phyloP scores from a whole-genome alignment of 75 land plant species.

The Selaginella tamariscina region DNA sequence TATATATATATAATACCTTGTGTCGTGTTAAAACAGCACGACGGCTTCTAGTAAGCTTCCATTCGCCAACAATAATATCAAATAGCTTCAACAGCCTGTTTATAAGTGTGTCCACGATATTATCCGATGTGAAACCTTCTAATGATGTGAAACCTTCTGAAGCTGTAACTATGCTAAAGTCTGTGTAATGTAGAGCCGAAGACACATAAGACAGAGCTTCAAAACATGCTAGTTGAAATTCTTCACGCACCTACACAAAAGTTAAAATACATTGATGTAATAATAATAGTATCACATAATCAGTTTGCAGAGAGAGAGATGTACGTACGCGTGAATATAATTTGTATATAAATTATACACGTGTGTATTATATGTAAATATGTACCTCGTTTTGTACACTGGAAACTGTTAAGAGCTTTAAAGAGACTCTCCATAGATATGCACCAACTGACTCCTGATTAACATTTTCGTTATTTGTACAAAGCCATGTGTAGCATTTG shows the following conservation, averaged over 20 bases:
- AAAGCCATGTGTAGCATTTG: neutral
- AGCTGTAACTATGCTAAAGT: neutral
- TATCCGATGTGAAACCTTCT: slow-evolving; percentile 30
- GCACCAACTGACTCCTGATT: neutral
- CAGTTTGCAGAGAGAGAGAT: neutral
- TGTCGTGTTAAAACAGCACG: slow-evolving; percentile 36
- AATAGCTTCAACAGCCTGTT: slow-evolving; percentile 38
- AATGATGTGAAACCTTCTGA: no score
- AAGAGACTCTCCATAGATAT: neutral
- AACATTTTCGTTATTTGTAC: neutral
- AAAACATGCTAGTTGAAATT: neutral
- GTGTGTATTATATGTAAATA: no score
- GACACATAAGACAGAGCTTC: neutral
- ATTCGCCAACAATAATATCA: slow-evolving; percentile 12
- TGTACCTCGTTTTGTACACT: neutral
- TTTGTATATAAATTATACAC: no score
- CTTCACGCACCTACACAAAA: neutral
- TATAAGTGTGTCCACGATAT: slow-evolving; percentile 34
- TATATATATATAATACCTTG: slow-evolving; percentile 6
- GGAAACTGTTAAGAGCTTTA: neutral
- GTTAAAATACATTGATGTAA: no score
- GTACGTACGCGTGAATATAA: neutral
- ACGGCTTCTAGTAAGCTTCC: slow-evolving; percentile 45
- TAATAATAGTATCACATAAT: no score
- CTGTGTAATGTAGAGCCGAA: neutral